phyloP scores from a whole-genome alignment of 1,139 yeast species.

The Sugiyamaella japonica region DNA sequence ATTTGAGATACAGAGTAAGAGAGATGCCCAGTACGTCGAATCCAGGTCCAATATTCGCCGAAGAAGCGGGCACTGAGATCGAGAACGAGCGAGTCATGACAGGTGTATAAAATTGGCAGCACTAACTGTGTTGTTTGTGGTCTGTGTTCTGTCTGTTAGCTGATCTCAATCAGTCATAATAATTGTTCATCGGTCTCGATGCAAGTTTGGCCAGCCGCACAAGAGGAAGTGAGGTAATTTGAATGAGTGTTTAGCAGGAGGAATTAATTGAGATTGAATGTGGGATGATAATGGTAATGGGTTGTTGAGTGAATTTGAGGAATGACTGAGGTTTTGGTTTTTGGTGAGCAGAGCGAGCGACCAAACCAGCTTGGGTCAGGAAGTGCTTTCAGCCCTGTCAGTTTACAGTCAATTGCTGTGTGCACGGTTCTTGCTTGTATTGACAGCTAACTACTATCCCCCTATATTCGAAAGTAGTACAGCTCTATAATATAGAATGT shows the following conservation, averaged over 20 bases:
- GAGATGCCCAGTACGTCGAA: conserved; percentile 96
- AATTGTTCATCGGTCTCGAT: not conserved
- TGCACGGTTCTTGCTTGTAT: no score
- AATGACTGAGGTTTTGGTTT: no score
- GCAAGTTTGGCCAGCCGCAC: not conserved
- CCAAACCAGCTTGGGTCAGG: no score
- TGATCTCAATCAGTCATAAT: conserved; percentile 1
- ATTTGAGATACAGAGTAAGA: conserved; percentile 66
- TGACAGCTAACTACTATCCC: no score
- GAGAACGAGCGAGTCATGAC: conserved; percentile 27
- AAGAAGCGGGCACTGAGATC: conserved; percentile 89
- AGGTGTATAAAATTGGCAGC: not conserved
- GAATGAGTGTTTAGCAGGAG: not conserved
- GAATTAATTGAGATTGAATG: not conserved
- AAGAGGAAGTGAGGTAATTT: not conserved
- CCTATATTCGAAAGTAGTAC: not conserved
- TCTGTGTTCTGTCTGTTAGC: not conserved
- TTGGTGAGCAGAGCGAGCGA: no score
- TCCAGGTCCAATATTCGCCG: conserved; percentile 98
- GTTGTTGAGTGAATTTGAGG: no score
- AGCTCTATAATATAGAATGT: no score
- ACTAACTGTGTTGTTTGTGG: no score
- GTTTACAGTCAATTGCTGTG: no score
- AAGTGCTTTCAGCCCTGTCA: no score
- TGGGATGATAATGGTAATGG: no score